Conservation (phyloP, 352 stramenopile species). For the Hyaloperonospora brassicae region DNA sequence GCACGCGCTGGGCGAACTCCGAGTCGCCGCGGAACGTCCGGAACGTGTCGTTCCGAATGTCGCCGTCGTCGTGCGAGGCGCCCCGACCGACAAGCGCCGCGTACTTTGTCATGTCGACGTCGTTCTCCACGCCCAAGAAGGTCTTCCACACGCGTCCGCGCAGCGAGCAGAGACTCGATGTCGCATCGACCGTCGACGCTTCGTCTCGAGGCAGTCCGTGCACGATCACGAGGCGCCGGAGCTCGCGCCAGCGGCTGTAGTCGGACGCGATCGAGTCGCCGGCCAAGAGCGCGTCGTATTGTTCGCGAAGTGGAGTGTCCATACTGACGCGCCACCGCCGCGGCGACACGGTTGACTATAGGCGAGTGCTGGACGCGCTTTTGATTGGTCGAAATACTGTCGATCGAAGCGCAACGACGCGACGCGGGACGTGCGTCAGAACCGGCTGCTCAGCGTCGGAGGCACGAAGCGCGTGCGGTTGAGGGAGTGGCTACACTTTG, state of each 20-base stretch:
- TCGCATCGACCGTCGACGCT: constrained; percentile 1
- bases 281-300: constrained; percentile 21
- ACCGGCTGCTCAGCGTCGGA: neutral
- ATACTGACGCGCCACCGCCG: neutral
- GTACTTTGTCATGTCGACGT: constrained; percentile 61
- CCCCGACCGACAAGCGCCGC: constrained; percentile 56
- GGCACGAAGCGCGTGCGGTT: neutral
- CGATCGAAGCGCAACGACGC: neutral
- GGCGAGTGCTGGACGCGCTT: neutral
- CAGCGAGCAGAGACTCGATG: constrained; percentile 43
- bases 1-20: constrained; percentile 83
- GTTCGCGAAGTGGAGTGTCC: constrained; percentile 10
- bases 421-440: neutral
- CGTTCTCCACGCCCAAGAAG: constrained; percentile 70
- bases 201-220: constrained; percentile 61
- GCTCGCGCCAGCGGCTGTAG: constrained; percentile 74
- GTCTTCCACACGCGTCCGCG: constrained; percentile 85
- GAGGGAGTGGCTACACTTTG: neutral
- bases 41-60: constrained; percentile 91
- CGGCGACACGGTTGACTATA: neutral
- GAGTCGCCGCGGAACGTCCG: constrained; percentile 84
- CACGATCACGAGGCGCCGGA: constrained; percentile 78
- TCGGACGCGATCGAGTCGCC: constrained; percentile 41
- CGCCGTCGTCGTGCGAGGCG: constrained; percentile 69
- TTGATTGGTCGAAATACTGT: constrained; percentile 9